These are phyloP conservation scores for Nannochloris sp. DNA, from an alignment of 139 green algal species.

Conservation along the genomic window DNA sequence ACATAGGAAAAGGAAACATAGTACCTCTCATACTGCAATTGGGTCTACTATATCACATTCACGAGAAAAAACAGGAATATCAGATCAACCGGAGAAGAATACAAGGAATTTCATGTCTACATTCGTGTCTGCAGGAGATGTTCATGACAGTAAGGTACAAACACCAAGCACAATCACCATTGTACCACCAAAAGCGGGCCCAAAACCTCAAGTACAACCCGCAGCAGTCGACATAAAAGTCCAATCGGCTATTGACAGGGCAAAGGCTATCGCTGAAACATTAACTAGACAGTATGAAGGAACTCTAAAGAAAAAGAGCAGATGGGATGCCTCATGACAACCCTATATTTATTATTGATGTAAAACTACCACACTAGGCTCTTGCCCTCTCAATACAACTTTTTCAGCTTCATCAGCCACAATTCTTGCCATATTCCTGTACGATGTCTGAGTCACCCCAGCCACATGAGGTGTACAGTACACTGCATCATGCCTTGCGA, in stretches of 20 bases:
- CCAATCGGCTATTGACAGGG: conserved; percentile 13
- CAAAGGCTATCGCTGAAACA: conserved; percentile 17
- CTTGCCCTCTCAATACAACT: neutral
- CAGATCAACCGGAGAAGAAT: neutral
- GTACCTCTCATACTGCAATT: neutral
- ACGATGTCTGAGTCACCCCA: conserved; percentile 53
- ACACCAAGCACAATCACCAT: neutral
- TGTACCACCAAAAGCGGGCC: neutral
- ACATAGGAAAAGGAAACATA: conserved; percentile 7
- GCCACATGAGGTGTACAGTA: conserved; percentile 58
- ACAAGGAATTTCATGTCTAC: conserved; percentile 48
- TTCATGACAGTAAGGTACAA: no score
- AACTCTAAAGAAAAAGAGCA: no score
- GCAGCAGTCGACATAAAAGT: conserved; percentile 4
- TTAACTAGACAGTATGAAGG: conserved; percentile 11
- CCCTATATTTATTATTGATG: neutral
- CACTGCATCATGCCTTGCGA: conserved; percentile 30
- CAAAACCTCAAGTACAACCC: neutral
- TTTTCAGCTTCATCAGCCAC: conserved; percentile 25
- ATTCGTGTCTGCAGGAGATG: conserved; percentile 35
- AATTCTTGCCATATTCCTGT: conserved; percentile 48
- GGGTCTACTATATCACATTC: conserved; percentile 12
- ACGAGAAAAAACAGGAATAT: no score
- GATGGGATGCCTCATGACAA: conserved; percentile 1
- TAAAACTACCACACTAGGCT: conserved; percentile 4